Evolutionary conservation across 2,329 filamentous ascomycete genomes (phyloP).

Genomic region (Fusarium sp.): DNA sequence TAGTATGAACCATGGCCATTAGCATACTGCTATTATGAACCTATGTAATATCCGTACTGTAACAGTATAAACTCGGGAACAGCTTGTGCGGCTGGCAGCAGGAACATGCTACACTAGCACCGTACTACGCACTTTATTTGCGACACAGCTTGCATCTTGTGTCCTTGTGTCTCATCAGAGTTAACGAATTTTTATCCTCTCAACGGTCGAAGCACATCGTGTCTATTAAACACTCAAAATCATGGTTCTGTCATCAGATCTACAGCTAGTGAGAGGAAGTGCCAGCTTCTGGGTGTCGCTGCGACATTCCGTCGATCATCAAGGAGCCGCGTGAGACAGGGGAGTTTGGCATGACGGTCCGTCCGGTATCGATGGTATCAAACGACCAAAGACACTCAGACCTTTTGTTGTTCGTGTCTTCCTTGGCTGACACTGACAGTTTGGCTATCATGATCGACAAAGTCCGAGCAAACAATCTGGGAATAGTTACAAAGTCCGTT

Average conservation of each 20-base stretch:
- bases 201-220: neutral
- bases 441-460: conserved; percentile 12
- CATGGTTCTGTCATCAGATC: conserved; percentile 6
- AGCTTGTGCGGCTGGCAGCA: neutral
- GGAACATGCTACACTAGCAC: conserved; percentile 13
- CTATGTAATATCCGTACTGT: neutral
- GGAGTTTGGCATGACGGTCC: neutral
- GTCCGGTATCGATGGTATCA: neutral
- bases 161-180: conserved; percentile 2
- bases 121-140: conserved; percentile 7
- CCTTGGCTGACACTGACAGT: neutral
- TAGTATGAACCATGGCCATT: neutral
- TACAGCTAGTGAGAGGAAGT: neutral
- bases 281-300: neutral
- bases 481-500: neutral
- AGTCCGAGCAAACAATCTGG: neutral
- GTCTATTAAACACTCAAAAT: neutral
- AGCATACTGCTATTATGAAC: neutral
- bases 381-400: conserved; percentile 1
- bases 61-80: neutral
- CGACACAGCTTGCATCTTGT: conserved; percentile 4
- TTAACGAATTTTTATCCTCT: neutral
- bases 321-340: conserved; percentile 15
- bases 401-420: neutral
- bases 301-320: conserved; percentile 17